Conservation (phyloP, 2,329 filamentous ascomycete species). For the Tricladium varicosporioides region DNA sequence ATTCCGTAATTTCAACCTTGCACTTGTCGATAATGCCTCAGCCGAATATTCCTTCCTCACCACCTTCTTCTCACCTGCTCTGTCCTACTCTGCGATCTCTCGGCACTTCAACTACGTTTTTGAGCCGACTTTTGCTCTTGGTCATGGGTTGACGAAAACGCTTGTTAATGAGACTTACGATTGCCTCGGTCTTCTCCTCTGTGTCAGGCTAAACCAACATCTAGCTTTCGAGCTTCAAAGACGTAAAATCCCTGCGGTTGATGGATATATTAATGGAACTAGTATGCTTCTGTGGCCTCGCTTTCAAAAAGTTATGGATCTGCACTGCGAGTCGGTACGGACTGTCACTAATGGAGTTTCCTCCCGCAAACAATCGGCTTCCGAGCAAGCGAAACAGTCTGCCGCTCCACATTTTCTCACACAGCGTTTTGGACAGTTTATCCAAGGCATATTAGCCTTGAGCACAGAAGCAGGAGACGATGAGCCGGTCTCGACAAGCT, state of each 20-base stretch:
- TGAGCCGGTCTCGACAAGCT: conserved; percentile 81
- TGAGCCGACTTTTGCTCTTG: conserved; percentile 83
- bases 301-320: conserved; percentile 90
- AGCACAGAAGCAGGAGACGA: conserved; percentile 92
- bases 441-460: conserved; percentile 79
- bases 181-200: conserved; percentile 82
- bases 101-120: conserved; percentile 87
- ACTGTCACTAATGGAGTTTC: conserved; percentile 53
- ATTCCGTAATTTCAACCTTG: conserved; percentile 93
- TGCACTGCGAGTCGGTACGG: conserved; percentile 84
- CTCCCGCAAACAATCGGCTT: conserved; percentile 42
- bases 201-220: conserved; percentile 89
- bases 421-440: conserved; percentile 90
- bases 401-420: conserved; percentile 89
- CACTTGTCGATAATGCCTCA: conserved; percentile 88
- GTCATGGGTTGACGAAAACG: conserved; percentile 71
- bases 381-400: conserved; percentile 60
- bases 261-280: conserved; percentile 90
- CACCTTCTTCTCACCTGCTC: conserved; percentile 78
- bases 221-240: conserved; percentile 92
- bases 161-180: conserved; percentile 78
- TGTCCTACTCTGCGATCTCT: conserved; percentile 74
- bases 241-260: conserved; percentile 82
- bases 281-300: conserved; percentile 97
- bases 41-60: conserved; percentile 94